A percentile compares a stretch with the other conserved stretches of the same genome.
Evolutionary conservation across 2,329 filamentous ascomycete species (phyloP).

Genomic region (Aspergillus ibericus): DNA sequence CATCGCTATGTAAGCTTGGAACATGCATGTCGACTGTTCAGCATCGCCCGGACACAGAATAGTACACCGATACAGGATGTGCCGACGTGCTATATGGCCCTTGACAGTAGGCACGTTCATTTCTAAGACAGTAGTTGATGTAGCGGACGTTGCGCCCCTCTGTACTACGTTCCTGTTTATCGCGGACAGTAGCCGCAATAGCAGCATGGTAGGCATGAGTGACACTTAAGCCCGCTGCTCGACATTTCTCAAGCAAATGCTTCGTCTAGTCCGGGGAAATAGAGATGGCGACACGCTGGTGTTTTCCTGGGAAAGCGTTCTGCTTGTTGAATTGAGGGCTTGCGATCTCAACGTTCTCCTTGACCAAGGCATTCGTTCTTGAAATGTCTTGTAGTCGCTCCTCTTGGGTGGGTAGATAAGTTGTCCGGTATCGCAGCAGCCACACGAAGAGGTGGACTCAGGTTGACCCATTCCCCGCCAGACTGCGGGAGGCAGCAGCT

Average conservation of each 20-base stretch:
- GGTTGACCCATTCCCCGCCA: constrained; percentile 19
- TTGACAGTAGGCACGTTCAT: constrained; percentile 23
- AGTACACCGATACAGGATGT: constrained; percentile 24
- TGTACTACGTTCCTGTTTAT: constrained; percentile 12
- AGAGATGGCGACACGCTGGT: constrained; percentile 22
- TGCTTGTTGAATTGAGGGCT: constrained; percentile 17
- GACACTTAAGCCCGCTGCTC: constrained; percentile 21
- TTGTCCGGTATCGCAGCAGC: constrained; percentile 22
- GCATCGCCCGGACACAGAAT: constrained; percentile 25
- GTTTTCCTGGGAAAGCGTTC: constrained; percentile 15
- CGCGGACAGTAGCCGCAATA: constrained; percentile 20
- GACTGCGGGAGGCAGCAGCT: constrained; percentile 13
- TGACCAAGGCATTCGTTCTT: constrained; percentile 15
- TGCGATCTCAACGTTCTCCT: constrained; percentile 18
- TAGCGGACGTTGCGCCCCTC: constrained; percentile 22
- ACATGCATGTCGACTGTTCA: constrained; percentile 23
- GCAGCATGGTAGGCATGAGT: constrained; percentile 29
- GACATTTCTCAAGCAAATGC: constrained; percentile 17
- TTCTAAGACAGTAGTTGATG: constrained; percentile 25
- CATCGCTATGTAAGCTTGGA: background rate
- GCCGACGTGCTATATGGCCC: constrained; percentile 18
- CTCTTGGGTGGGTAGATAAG: constrained; percentile 13
- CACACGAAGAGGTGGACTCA: constrained; percentile 25
- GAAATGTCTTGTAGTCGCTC: constrained; percentile 7
- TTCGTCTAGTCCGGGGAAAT: constrained; percentile 14